A percentile compares a stretch with the other conserved stretches of the same genome.
Conservation (phyloP, 208 protist genomes). For the Leishmania turanica region DNA sequence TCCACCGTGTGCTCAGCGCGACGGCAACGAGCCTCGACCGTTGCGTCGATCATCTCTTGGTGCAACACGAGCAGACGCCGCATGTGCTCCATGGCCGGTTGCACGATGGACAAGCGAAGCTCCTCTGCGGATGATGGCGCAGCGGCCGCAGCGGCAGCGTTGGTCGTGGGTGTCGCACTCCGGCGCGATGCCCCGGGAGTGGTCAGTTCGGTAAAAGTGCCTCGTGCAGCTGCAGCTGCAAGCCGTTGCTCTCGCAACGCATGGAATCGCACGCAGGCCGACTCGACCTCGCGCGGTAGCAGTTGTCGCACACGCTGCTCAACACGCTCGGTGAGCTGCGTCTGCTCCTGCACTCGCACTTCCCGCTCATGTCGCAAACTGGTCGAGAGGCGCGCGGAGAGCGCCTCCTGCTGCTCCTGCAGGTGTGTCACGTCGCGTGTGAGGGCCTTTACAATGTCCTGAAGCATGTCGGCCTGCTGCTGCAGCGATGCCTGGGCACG, state of each 20-base stretch:
- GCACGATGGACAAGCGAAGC: slow-evolving; percentile 48
- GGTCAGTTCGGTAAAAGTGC: neutral
- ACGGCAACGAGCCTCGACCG: slow-evolving; percentile 70
- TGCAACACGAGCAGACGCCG: slow-evolving; percentile 70
- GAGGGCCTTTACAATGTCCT: slow-evolving; percentile 36
- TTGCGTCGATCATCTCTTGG: slow-evolving; percentile 67
- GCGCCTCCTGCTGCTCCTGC: slow-evolving; percentile 22
- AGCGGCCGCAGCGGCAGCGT: neutral
- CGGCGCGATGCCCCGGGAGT: neutral
- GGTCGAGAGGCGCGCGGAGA: slow-evolving; percentile 2
- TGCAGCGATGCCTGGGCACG: slow-evolving; percentile 22
- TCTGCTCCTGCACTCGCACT: slow-evolving; percentile 29
- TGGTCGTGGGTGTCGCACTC: neutral
- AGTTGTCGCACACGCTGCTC: slow-evolving; percentile 25
- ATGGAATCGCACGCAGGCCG: slow-evolving; percentile 31
- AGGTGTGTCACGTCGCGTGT: slow-evolving; percentile 28
- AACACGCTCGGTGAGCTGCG: slow-evolving; percentile 8
- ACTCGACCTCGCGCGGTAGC: slow-evolving; percentile 31
- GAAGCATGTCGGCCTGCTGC: slow-evolving; percentile 27
- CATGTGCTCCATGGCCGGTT: slow-evolving; percentile 71
- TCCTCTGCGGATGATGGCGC: slow-evolving; percentile 17
- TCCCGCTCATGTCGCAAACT: slow-evolving; percentile 15
- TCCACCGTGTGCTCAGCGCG: slow-evolving; percentile 42
- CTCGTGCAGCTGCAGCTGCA: neutral
- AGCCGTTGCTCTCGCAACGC: slow-evolving; percentile 30